Evolutionary conservation across 2,329 filamentous ascomycete species (phyloP).

Genomic region (Colletotrichum sp.): DNA sequence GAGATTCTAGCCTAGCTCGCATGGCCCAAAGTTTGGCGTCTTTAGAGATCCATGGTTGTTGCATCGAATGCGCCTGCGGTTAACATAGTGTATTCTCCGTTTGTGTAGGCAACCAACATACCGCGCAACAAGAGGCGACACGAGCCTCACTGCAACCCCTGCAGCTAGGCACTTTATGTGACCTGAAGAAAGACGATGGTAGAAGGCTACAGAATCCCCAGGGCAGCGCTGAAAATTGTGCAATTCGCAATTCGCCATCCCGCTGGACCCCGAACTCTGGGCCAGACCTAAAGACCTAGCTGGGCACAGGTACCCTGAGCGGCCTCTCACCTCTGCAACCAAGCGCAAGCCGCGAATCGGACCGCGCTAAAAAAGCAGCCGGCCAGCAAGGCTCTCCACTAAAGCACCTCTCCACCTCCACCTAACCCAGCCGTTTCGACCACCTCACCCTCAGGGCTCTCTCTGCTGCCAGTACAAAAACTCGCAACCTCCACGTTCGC

Average conservation of each 20-base stretch:
- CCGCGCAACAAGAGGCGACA: background rate
- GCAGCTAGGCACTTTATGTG: background rate
- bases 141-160: background rate
- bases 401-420: constrained; percentile 9
- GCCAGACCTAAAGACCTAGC: background rate
- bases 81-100: background rate
- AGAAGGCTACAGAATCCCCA: constrained; percentile 7
- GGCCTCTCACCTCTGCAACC: background rate
- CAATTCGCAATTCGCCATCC: constrained; percentile 16
- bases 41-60: background rate
- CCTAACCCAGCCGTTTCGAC: constrained; percentile 16
- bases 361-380: background rate
- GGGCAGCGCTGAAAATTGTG: background rate
- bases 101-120: background rate
- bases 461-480: constrained; percentile 14
- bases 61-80: background rate
- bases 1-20: background rate
- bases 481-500: constrained; percentile 13
- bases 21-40: background rate
- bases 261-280: constrained; percentile 7
- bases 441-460: constrained; percentile 18
- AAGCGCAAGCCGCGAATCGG: background rate
- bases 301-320: background rate
- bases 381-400: background rate
- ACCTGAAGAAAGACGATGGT: background rate